phyloP scores from a whole-genome alignment of 805 yeast species.

The Candida insectorum region DNA sequence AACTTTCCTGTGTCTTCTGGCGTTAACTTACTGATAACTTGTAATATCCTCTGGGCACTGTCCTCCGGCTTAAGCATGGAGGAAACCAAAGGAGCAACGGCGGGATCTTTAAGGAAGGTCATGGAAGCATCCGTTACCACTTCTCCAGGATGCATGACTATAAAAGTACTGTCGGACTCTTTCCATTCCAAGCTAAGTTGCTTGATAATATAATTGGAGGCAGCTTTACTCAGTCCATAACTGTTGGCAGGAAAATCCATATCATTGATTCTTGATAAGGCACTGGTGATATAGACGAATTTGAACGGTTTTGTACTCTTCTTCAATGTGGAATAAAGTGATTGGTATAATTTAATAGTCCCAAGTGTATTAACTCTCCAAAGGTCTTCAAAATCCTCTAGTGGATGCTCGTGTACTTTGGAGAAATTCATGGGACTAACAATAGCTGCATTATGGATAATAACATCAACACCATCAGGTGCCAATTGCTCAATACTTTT shows the following conservation, averaged over 20 bases:
- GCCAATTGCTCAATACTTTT: conserved; percentile 6
- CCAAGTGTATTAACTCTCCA: conserved; percentile 1
- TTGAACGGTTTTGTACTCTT: background rate
- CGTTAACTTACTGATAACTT: conserved; percentile 2
- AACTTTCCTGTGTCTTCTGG: conserved; percentile 6
- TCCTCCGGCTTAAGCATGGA: too few relatives aligned
- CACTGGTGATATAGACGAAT: conserved; percentile 11
- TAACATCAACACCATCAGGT: conserved; percentile 30
- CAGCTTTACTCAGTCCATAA: conserved; percentile 37
- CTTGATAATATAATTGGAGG: conserved; percentile 24
- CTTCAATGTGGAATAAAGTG: background rate
- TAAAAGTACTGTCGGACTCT: background rate
- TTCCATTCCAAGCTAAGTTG: conserved; percentile 19
- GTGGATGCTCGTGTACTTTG: too few relatives aligned
- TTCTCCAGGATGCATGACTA: conserved; percentile 34
- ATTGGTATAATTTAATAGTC: conserved; percentile 1
- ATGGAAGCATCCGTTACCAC: conserved; percentile 38
- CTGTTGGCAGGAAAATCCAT: conserved; percentile 7
- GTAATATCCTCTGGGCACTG: conserved; percentile 1
- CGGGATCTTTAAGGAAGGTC: too few relatives aligned
- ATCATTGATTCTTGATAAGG: conserved; percentile 3
- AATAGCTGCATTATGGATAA: conserved; percentile 35
- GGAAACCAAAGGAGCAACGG: too few relatives aligned
- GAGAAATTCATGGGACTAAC: too few relatives aligned
- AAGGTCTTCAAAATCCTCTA: background rate